Base-by-base conservation (phyloP, 1,139 yeast genomes). In the Geotrichum aggregatum region DNA sequence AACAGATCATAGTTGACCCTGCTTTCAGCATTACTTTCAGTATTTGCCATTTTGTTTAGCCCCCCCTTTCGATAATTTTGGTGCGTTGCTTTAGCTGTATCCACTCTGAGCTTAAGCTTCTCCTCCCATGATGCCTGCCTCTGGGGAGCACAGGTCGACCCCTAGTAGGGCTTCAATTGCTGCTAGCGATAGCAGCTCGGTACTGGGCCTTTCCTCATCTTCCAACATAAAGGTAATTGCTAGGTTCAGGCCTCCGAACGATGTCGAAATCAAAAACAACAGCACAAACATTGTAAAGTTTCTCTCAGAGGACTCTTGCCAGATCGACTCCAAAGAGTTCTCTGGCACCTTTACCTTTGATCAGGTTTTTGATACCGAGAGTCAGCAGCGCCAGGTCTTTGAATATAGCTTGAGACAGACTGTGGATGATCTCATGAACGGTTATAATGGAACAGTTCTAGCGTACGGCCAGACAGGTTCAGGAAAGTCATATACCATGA, bases 391-490 rank as follows among this genome's bases (percentile, higher is more conserved):
- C 5, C 83, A 83, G 8, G 71, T 89, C 3, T 87, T 82, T 63
- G 76, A 82, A 8, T 79, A 76, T 62, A 77, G 87, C 1, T 76
- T 84, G 16, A 65, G 70, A 45, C 79, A 75, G 43, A 80, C 80
- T 2, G 83, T 83, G 2, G 83, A 81, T 47, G 92, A 84, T 59
- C 73, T 87, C 39, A 75, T 87, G 57, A 75, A 77, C 41, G 97
- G 97, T 0, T 87, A 85, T 64, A 87, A 89, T 66, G 92, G 94
- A 19, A 83, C 96, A 0, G 83, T 89, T 0, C 70, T 89, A 44
- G 91, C 95, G 1, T 89, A 87, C 66, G 97, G 96, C 6, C 96
- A 87, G 65, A 84, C 95, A 0, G 94, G 95, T 0, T 79, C 94
- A 1, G 96, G 96, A 3, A 88, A 88, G 64, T 81, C 95, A 0